Conservation (phyloP, 331 rosid genomes). For the Phaseolus coccineus region DNA sequence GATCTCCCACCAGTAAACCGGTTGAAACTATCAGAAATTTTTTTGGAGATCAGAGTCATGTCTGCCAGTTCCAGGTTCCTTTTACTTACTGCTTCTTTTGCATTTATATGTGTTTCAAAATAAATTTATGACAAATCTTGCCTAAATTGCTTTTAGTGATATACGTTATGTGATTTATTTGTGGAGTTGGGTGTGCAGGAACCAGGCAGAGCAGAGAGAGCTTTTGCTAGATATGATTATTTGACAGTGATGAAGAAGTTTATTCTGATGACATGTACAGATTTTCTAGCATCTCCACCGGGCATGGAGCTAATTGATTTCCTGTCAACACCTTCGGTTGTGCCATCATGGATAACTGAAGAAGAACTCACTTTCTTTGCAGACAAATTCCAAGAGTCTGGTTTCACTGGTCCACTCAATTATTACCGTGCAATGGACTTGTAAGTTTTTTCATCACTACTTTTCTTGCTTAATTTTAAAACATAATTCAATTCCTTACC, state of each 20-base stretch:
- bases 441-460: constrained; percentile 52
- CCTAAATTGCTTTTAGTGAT: background rate
- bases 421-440: constrained; percentile 79
- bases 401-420: constrained; percentile 84
- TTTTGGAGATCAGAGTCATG: constrained; percentile 58
- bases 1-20: constrained; percentile 57
- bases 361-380: constrained; percentile 74
- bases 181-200: constrained; percentile 57
- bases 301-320: constrained; percentile 78
- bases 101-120: background rate
- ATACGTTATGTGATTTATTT: background rate
- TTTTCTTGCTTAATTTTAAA: background rate
- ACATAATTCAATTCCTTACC: background rate
- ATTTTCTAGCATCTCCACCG: constrained; percentile 56
- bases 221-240: constrained; percentile 81
- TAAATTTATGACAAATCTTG: background rate
- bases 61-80: constrained; percentile 73
- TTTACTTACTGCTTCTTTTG: background rate
- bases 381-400: constrained; percentile 77
- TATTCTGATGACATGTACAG: constrained; percentile 45
- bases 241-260: constrained; percentile 78
- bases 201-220: constrained; percentile 82
- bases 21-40: constrained; percentile 50
- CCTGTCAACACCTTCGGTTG: constrained; percentile 61
- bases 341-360: constrained; percentile 81